These are phyloP conservation scores for Oemleria cerasiformis DNA, from an alignment of 306 rosid species.

Conservation along the genomic window DNA sequence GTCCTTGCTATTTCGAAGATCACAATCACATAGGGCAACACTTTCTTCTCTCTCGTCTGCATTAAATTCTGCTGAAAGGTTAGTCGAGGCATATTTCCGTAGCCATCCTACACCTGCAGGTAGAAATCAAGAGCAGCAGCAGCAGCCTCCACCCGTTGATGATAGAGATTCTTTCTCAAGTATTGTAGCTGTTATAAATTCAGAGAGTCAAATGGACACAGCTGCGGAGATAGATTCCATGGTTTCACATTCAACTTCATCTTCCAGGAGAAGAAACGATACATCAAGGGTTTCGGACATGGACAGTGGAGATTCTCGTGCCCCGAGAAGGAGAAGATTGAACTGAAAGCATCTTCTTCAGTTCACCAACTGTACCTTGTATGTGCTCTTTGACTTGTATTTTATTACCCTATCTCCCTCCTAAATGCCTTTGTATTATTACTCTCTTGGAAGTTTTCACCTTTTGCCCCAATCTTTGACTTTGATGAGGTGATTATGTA, in stretches of 20 bases:
- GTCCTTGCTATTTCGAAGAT: slow-evolving; percentile 48
- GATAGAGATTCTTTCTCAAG: slow-evolving; percentile 92
- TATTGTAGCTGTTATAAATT: slow-evolving; percentile 82
- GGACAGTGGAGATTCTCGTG: slow-evolving; percentile 91
- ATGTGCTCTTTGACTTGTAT: slow-evolving; percentile 42
- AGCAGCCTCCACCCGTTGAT: slow-evolving; percentile 57
- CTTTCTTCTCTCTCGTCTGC: slow-evolving; percentile 59
- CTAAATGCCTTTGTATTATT: background rate
- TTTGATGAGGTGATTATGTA: slow-evolving; percentile 28
- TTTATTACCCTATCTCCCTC: background rate
- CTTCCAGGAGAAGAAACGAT: slow-evolving; percentile 84
- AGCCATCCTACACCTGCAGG: slow-evolving; percentile 35
- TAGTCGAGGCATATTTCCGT: slow-evolving; percentile 61
- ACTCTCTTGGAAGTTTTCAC: slow-evolving; percentile 30
- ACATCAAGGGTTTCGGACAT: slow-evolving; percentile 75
- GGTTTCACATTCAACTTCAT: slow-evolving; percentile 86
- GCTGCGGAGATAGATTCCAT: slow-evolving; percentile 84
- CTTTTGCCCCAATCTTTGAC: slow-evolving; percentile 25
- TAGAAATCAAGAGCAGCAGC: slow-evolving; percentile 66
- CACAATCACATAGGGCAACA: slow-evolving; percentile 57
- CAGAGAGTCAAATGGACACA: slow-evolving; percentile 88
- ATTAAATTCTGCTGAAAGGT: slow-evolving; percentile 61
- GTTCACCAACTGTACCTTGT: slow-evolving; percentile 28
- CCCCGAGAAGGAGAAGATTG: slow-evolving; percentile 79
- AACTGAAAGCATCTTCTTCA: slow-evolving; percentile 41